Evolutionary conservation across 768 basidiomycete genomes (phyloP).

Genomic region (Rhodotorula taiwanensis): DNA sequence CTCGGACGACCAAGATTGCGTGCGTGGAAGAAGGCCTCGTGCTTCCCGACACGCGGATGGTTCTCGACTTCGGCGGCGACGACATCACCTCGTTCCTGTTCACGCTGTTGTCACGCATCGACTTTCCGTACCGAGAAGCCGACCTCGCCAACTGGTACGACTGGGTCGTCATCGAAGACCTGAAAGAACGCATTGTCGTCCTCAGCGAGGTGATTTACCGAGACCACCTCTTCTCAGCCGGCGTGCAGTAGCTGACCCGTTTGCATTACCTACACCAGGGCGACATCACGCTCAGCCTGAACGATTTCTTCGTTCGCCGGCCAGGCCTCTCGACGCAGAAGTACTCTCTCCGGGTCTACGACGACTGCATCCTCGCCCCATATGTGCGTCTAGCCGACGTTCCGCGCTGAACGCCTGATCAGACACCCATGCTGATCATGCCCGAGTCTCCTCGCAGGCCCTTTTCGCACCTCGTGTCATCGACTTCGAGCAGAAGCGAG

Average conservation of each 20-base stretch:
- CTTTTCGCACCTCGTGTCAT: conserved; percentile 89
- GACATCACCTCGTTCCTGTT: conserved; percentile 76
- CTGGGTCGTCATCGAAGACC: conserved; percentile 83
- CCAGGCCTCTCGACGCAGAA: conserved; percentile 73
- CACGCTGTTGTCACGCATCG: conserved; percentile 58
- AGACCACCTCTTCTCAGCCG: too few species aligned
- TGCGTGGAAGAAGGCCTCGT: conserved; percentile 93
- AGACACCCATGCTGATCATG: too few species aligned
- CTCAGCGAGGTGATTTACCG: conserved; percentile 65
- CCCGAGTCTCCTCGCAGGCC: conserved; percentile 52
- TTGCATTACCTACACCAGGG: conserved; percentile 50
- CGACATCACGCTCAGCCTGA: conserved; percentile 80
- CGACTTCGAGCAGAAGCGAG: conserved; percentile 71
- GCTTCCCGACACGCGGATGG: conserved; percentile 75
- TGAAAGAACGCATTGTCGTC: conserved; percentile 77
- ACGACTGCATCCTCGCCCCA: conserved; percentile 89
- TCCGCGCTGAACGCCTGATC: too few species aligned
- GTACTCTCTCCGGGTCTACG: conserved; percentile 82
- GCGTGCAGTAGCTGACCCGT: background rate
- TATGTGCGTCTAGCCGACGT: conserved; percentile 58
- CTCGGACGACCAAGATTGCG: conserved; percentile 70
- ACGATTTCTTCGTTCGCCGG: conserved; percentile 78
- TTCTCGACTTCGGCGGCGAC: conserved; percentile 81
- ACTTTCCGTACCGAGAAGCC: conserved; percentile 80
- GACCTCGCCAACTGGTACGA: conserved; percentile 72